Conservation (phyloP, 306 rosid genomes). For the Cucurbita moschata region DNA sequence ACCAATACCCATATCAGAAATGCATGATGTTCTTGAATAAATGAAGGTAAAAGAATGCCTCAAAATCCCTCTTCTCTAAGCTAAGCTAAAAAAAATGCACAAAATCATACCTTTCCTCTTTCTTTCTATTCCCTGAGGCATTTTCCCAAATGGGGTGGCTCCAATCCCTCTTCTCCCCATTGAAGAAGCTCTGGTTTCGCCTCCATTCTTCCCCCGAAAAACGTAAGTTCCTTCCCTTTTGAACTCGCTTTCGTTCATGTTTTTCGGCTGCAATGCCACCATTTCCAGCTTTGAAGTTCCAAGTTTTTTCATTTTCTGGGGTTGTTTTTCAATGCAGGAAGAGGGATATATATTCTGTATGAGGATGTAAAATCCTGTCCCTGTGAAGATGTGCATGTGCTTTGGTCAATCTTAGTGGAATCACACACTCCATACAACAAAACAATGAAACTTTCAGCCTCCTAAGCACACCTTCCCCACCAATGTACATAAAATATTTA, state of each 20-base stretch:
- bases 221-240: slow-evolving; percentile 25
- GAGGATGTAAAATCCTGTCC: slow-evolving; percentile 92
- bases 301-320: neutral
- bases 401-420: slow-evolving; percentile 90
- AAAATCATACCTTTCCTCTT: neutral
- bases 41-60: slow-evolving; percentile 19
- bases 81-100: neutral
- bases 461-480: neutral
- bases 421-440: slow-evolving; percentile 43
- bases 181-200: slow-evolving; percentile 69
- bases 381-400: slow-evolving; percentile 72
- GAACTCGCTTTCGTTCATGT: neutral
- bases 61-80: slow-evolving; percentile 56
- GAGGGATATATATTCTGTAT: slow-evolving; percentile 78
- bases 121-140: slow-evolving; percentile 9
- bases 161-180: slow-evolving; percentile 75
- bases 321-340: slow-evolving; percentile 26
- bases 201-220: slow-evolving; percentile 60
- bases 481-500: slow-evolving; percentile 23
- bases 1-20: slow-evolving; percentile 31
- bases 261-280: neutral
- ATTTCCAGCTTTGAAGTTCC: neutral
- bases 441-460: slow-evolving; percentile 20
- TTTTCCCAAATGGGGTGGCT: slow-evolving; percentile 71
- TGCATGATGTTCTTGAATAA: slow-evolving; percentile 24